These are phyloP conservation scores for Colletotrichum filicis DNA, from an alignment of 2,329 filamentous ascomycete genomes.

Conservation along the genomic window DNA sequence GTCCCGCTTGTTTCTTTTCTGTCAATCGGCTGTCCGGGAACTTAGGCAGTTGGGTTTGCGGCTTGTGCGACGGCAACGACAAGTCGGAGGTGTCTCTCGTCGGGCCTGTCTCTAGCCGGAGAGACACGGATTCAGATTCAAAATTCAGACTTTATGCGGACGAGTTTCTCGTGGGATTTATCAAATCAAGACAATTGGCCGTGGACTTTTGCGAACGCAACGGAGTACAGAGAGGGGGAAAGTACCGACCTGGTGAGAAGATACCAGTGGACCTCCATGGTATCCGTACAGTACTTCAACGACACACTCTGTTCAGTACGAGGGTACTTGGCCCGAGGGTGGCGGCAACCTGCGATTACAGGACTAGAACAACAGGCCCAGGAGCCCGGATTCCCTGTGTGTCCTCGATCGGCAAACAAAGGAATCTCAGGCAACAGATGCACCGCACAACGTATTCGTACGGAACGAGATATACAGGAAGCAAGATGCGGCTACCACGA, in stretches of 20 bases:
- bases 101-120: slow-evolving; percentile 28
- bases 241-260: neutral
- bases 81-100: slow-evolving; percentile 19
- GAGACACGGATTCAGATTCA: slow-evolving; percentile 21
- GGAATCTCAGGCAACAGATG: neutral
- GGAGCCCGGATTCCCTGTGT: neutral
- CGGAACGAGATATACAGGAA: neutral
- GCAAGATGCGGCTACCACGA: neutral
- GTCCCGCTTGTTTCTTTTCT: slow-evolving; percentile 26
- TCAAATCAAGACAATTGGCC: slow-evolving; percentile 26
- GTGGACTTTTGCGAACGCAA: slow-evolving; percentile 18
- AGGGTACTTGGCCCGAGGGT: neutral
- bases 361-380: neutral
- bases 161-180: slow-evolving; percentile 1
- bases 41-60: neutral
- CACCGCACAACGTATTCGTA: neutral
- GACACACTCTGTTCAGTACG: neutral
- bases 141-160: slow-evolving; percentile 20
- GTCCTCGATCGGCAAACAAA: neutral
- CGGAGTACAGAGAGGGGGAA: slow-evolving; percentile 7
- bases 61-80: slow-evolving; percentile 11
- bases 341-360: slow-evolving; percentile 16
- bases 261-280: neutral
- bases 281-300: neutral
- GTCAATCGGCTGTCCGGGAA: neutral